Conservation (phyloP, 2,329 filamentous ascomycete species). For the Aureobasidium sp. region DNA sequence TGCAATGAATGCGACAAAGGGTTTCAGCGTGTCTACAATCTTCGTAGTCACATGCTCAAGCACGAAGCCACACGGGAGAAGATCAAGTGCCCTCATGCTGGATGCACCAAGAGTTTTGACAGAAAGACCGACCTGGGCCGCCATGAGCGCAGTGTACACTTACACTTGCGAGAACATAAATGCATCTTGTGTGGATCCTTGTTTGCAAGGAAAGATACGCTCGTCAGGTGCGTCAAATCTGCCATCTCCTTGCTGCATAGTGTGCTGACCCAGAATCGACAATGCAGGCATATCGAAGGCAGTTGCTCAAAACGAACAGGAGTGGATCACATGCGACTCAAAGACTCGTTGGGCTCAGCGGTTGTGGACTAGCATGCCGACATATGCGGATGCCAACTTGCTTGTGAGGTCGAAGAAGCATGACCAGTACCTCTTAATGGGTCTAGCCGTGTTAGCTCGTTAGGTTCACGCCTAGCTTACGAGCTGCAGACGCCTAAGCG, state of each 20-base stretch:
- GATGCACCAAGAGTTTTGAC: conserved; percentile 70
- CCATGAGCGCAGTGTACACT: conserved; percentile 54
- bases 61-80: conserved; percentile 69
- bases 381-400: not conserved
- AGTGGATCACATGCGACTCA: conserved; percentile 17
- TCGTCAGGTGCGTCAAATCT: conserved; percentile 56
- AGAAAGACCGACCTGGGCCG: conserved; percentile 69
- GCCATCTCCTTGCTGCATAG: not conserved
- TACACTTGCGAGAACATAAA: conserved; percentile 61
- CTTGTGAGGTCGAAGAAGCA: not conserved
- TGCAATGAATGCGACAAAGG: conserved; percentile 70
- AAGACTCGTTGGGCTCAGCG: not conserved
- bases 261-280: not conserved
- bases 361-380: not conserved
- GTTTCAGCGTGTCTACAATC: conserved; percentile 81
- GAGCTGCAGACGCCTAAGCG: conserved; percentile 1
- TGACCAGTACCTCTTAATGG: not conserved
- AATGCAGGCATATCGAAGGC: conserved; percentile 63
- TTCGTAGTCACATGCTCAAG: conserved; percentile 76
- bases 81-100: conserved; percentile 58
- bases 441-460: not conserved
- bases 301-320: conserved; percentile 59
- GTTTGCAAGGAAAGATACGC: conserved; percentile 75
- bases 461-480: not conserved
- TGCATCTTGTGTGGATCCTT: conserved; percentile 64